A percentile compares a stretch with the other conserved stretches of the same genome.
Conservation (phyloP, 2,329 filamentous ascomycete genomes). For the Zymoseptoria ardabiliae region DNA sequence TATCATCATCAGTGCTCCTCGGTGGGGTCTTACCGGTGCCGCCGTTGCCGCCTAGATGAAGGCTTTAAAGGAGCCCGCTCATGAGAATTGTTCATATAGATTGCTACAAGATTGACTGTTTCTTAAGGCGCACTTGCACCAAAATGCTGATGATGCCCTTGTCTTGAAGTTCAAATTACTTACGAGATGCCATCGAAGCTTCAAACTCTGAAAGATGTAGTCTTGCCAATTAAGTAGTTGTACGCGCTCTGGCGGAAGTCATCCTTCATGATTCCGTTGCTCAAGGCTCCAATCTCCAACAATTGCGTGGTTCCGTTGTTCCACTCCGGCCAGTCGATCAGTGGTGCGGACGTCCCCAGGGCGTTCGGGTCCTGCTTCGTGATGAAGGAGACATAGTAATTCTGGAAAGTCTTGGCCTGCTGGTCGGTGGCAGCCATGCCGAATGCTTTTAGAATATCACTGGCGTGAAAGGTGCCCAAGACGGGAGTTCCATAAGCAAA, state of each 20-base stretch:
- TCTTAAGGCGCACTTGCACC: too few relatives aligned
- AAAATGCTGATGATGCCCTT: too few relatives aligned
- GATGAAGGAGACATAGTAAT: constrained; percentile 67
- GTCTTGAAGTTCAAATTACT: too few relatives aligned
- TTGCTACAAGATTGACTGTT: too few relatives aligned
- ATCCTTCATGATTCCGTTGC: constrained; percentile 38
- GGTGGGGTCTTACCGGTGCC: constrained; percentile 1
- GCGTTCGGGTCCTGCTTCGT: constrained; percentile 63
- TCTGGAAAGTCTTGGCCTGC: constrained; percentile 45
- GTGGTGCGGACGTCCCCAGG: constrained; percentile 31
- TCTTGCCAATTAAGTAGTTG: constrained; percentile 32
- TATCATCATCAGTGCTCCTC: constrained; percentile 32
- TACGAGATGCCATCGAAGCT: not conserved
- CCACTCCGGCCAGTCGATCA: constrained; percentile 50
- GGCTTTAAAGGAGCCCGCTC: too few relatives aligned
- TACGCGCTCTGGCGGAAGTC: constrained; percentile 42
- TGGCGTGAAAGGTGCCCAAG: constrained; percentile 66
- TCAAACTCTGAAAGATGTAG: constrained; percentile 9
- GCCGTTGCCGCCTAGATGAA: not conserved
- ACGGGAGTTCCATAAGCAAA: constrained; percentile 66
- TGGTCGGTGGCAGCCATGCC: constrained; percentile 38
- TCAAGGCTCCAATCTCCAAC: constrained; percentile 40
- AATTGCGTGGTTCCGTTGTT: constrained; percentile 38
- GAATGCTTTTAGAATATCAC: constrained; percentile 65
- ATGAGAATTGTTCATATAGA: too few relatives aligned